Evolutionary conservation across 768 basidiomycete species (phyloP).

Genomic region (Boletus pseudopeckii): DNA sequence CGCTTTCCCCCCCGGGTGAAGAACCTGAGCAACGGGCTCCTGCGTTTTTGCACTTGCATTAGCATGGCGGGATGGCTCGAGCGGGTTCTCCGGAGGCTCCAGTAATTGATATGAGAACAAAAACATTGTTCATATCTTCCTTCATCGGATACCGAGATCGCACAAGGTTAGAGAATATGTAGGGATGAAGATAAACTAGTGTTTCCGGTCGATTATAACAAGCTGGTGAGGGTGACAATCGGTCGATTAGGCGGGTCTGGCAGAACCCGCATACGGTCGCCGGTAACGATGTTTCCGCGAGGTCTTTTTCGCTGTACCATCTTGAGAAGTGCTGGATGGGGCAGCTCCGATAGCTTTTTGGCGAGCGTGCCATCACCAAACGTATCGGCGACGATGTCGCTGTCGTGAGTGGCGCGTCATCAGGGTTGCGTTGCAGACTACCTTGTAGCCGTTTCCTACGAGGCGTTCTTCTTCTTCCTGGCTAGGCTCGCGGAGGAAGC

Average conservation of each 20-base stretch:
- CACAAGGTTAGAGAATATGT: conserved; percentile 24
- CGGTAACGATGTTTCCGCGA: conserved; percentile 16
- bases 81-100: conserved; percentile 33
- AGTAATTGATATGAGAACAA: conserved; percentile 36
- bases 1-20: conserved; percentile 32
- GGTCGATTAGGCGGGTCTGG: conserved; percentile 44
- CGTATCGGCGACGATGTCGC: too few relatives aligned
- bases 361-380: conserved; percentile 20
- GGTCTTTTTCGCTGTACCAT: conserved; percentile 10
- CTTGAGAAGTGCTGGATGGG: conserved; percentile 1
- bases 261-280: conserved; percentile 47
- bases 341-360: conserved; percentile 6
- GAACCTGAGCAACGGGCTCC: conserved; percentile 17
- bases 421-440: too few relatives aligned
- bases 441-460: too few relatives aligned
- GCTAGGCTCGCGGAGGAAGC: too few relatives aligned
- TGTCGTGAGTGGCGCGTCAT: too few relatives aligned
- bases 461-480: too few relatives aligned
- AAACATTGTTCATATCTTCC: conserved; percentile 24
- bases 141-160: conserved; percentile 24
- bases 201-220: conserved; percentile 19
- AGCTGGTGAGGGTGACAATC: conserved; percentile 23
- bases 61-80: conserved; percentile 8
- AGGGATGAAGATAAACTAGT: conserved; percentile 32
- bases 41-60: background rate